These are phyloP conservation scores for Cryptococcus sp. DNA, from an alignment of 1,284 basidiomycete genomes.

Conservation along the genomic window DNA sequence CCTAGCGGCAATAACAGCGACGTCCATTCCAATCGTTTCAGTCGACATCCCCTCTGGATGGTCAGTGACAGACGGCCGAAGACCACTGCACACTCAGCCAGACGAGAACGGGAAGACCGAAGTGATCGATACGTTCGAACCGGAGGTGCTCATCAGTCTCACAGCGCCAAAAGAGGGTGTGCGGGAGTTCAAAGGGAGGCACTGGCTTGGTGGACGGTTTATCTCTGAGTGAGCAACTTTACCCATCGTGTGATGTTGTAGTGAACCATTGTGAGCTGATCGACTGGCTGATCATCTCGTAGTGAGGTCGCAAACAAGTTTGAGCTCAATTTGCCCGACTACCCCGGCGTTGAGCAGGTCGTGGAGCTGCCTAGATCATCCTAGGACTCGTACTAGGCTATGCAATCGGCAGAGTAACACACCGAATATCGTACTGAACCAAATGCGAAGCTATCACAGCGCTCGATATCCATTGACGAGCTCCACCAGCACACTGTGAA, in stretches of 20 bases:
- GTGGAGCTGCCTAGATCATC: conserved; percentile 60
- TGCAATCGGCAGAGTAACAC: too few species aligned
- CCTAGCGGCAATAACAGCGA: conserved; percentile 67
- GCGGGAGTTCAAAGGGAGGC: conserved; percentile 70
- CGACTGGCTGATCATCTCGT: neutral
- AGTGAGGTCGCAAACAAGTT: conserved; percentile 72
- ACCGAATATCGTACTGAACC: too few species aligned
- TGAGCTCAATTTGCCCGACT: conserved; percentile 72
- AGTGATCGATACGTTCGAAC: conserved; percentile 58
- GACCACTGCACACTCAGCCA: conserved; percentile 36
- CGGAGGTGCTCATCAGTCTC: conserved; percentile 82
- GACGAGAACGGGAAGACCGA: conserved; percentile 67
- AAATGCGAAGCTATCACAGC: too few species aligned
- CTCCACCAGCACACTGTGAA: too few species aligned
- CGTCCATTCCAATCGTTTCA: conserved; percentile 75
- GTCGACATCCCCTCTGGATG: conserved; percentile 97
- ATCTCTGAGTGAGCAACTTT: conserved; percentile 68
- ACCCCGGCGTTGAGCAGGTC: conserved; percentile 75
- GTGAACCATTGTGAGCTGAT: too few species aligned
- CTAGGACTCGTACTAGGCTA: too few species aligned
- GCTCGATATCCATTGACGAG: too few species aligned
- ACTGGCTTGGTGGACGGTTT: conserved; percentile 93
- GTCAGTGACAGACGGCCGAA: conserved; percentile 64
- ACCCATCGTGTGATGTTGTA: too few species aligned
- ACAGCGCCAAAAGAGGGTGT: conserved; percentile 94